Conservation (phyloP, 225 moss, liverwort and hornwort genomes). For the Pseudisothecium myosuroides region DNA sequence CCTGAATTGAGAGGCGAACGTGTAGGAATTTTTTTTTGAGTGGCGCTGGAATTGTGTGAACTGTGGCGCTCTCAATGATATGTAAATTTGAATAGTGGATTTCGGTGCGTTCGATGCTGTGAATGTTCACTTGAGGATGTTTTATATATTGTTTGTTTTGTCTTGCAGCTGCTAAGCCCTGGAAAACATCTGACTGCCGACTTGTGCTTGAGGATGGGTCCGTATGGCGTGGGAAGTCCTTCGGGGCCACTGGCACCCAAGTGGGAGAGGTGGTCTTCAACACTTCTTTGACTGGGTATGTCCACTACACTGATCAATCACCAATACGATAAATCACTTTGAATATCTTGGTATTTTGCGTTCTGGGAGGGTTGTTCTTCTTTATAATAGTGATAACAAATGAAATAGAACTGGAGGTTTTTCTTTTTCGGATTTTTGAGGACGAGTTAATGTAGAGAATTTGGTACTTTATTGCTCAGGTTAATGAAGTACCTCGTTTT, state of each 20-base stretch:
- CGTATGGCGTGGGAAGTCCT: slow-evolving; percentile 85
- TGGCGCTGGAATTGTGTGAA: not conserved
- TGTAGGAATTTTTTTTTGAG: not conserved
- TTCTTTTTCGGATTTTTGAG: not conserved
- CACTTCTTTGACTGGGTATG: slow-evolving; percentile 93
- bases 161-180: slow-evolving; percentile 57
- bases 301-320: not conserved
- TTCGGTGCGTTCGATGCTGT: not conserved
- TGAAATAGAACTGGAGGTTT: not conserved
- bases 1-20: not conserved
- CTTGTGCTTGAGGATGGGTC: slow-evolving; percentile 94
- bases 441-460: not conserved
- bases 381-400: not conserved
- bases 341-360: not conserved
- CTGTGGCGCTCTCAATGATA: not conserved
- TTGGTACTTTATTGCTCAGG: not conserved
- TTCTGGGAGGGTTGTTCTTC: not conserved
- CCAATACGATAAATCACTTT: not conserved
- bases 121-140: not conserved
- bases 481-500: not conserved
- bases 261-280: slow-evolving; percentile 98
- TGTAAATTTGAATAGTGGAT: not conserved
- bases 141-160: not conserved
- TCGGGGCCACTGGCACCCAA: slow-evolving; percentile 87
- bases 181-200: slow-evolving; percentile 74